Evolutionary conservation across 2,329 filamentous ascomycete genomes (phyloP).

Genomic region (Anisogramma anomala): DNA sequence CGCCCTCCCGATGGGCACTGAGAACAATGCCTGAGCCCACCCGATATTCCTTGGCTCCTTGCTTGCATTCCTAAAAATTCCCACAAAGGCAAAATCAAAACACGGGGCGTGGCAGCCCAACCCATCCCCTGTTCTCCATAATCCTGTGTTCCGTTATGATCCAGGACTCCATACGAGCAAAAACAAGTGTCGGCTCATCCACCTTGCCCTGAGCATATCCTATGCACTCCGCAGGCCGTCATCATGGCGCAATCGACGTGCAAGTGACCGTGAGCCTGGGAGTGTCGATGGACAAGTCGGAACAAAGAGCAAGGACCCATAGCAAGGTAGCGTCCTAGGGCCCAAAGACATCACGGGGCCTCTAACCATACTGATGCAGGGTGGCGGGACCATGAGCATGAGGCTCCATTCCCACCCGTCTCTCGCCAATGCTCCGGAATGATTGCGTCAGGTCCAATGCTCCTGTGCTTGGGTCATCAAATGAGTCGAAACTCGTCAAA

Average conservation of each 20-base stretch:
- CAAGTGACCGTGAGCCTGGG: neutral
- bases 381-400: conserved; percentile 12
- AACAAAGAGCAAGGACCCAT: neutral
- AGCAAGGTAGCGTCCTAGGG: neutral
- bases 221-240: neutral
- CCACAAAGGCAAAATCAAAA: conserved; percentile 3
- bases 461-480: conserved; percentile 2
- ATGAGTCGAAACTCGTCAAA: conserved; percentile 7
- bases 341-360: neutral
- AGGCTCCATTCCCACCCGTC: conserved; percentile 7
- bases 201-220: neutral
- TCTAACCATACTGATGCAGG: conserved; percentile 12
- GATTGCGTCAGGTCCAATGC: conserved; percentile 13
- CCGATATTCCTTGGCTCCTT: conserved; percentile 10
- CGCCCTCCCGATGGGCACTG: neutral
- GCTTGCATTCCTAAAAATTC: conserved; percentile 3
- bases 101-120: no score
- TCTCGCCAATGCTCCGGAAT: conserved; percentile 13
- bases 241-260: conserved; percentile 3
- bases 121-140: no score
- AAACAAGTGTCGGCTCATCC: conserved; percentile 1
- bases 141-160: neutral
- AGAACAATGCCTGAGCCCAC: conserved; percentile 5
- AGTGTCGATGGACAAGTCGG: neutral
- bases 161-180: conserved; percentile 10